Base-by-base conservation (phyloP, 345 rosid genomes). In the Syzygium jambos region DNA sequence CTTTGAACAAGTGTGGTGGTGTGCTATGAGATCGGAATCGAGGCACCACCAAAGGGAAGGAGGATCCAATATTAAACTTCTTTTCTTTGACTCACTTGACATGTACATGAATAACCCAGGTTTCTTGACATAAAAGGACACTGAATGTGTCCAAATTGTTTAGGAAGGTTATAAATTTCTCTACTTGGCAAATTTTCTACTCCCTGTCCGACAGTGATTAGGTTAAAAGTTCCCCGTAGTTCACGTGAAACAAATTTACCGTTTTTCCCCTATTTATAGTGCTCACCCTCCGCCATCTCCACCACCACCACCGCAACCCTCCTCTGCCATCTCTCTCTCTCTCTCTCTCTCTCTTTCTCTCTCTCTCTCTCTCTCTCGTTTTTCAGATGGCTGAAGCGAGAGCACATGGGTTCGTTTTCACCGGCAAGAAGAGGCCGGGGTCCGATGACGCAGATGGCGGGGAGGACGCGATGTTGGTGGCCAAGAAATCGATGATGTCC, bases 371-470 rank as follows among this genome's bases (percentile, higher is more conserved):
- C n/a, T n/a, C n/a, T n/a, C 19, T 7, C 10, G 13, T 22, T 10
- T 4, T 49, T 19, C 52, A 83, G 21, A 94, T 94, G 96, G 92
- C 93, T 17, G 92, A 93, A 59, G 63, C 91, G 87, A 88, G 87
- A 59, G 85, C 87, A 57, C 89, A 84, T 17, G 87, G 89, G 83
- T 87, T 90, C 83, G 90, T 89, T 46, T 85, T 92, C 88, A 23
- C 95, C 25, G 92, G 92, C 54, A 94, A 91, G 90, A 96, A 95
- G 90, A 87, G 97, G 78, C 86, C 90, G 13, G 95, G 93, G 22
- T 85, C 90, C 1, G 96, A 93, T 38, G 95, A 87, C 6, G 85
- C 87, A 22, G 94, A 89, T n/a, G 91, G 90, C 51, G 91, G 83
- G 2, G 92, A 91, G 30, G 87, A 87, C 41, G 57, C 55, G 84